Conservation (phyloP, 306 rosid species). For the Cicer cuneatum region DNA sequence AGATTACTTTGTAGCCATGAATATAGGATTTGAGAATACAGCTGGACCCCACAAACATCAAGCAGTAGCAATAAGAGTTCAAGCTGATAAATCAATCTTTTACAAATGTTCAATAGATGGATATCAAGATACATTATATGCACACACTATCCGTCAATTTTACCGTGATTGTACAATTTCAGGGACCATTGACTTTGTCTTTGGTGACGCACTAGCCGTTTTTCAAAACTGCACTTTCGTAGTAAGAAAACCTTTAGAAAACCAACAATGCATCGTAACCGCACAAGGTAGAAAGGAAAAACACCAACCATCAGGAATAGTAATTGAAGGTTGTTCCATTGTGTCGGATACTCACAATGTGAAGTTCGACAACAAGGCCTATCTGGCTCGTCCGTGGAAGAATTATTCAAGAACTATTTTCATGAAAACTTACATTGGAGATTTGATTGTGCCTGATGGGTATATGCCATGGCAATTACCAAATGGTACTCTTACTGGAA, state of each 20-base stretch:
- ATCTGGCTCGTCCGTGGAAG: slow-evolving; percentile 80
- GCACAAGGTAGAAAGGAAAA: slow-evolving; percentile 74
- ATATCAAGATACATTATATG: slow-evolving; percentile 73
- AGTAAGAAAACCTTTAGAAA: slow-evolving; percentile 57
- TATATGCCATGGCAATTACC: slow-evolving; percentile 65
- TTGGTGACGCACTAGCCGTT: slow-evolving; percentile 62
- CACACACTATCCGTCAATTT: slow-evolving; percentile 73
- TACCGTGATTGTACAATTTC: slow-evolving; percentile 72
- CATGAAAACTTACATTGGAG: slow-evolving; percentile 60
- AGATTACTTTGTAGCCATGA: slow-evolving; percentile 59
- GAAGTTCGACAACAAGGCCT: slow-evolving; percentile 41
- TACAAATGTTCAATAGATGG: slow-evolving; percentile 70
- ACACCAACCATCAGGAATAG: slow-evolving; percentile 62
- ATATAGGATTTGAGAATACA: slow-evolving; percentile 72
- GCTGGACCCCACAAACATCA: slow-evolving; percentile 72
- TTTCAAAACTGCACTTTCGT: slow-evolving; percentile 78
- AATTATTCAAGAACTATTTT: slow-evolving; percentile 67
- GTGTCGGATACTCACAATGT: slow-evolving; percentile 2
- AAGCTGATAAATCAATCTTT: slow-evolving; percentile 65
- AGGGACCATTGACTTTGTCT: slow-evolving; percentile 76
- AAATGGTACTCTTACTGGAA: neutral
- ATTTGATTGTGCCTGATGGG: slow-evolving; percentile 63
- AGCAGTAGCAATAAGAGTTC: slow-evolving; percentile 79
- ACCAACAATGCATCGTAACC: slow-evolving; percentile 68
- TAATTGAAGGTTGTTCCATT: slow-evolving; percentile 56